Base-by-base conservation (phyloP, 768 basidiomycete genomes). In the Hygrophorus russula region DNA sequence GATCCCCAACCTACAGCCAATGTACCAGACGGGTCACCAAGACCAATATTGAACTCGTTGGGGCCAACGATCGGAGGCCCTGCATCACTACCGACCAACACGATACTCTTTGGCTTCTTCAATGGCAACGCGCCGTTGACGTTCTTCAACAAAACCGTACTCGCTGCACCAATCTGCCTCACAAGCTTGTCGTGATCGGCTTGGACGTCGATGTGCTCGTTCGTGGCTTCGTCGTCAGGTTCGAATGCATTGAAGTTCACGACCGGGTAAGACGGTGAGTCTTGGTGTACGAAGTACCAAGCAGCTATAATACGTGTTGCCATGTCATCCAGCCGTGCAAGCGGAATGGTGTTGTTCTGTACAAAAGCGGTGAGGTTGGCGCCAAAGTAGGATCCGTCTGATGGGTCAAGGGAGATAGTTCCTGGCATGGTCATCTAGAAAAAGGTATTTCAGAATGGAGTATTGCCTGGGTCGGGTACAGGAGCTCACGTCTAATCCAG, bases 1-100 rank as follows among this genome's bases (percentile, higher is more conserved):
- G 81, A 84, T 30, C 89, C 92, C 92, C 92, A 96, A 11, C 90
- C 90, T 80, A 91, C 82, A 6, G 88, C 89, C 15, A 96, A 69
- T 12, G 83, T 69, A 8, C 89, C 89, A 19, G 42, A 11, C 13
- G 35, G 28, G 38, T 71, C 74, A 24, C 66, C 62, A 18, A 79
- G 78, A 39, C 72, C 77, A 49, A 88, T 82, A 6, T 60, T 15
- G 41, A 77, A 87, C 41, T 76, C 70, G 53, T 89, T 90, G 0
- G 87, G 82, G 0, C 88, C 88, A 20, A 67, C 61, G 33, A 52
- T 61, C 17, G 76, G 73, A 1, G 84, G 82, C 5, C 75, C 83
- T 4, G 74, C 74, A 50, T 76, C 73, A 47, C 76, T 76, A 14
- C 83, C 84, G 42, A 81, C 65, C 37, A 86, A 50, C 1, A 74